Percentiles rank a stretch among this genome's conserved stretches.
Conservation (phyloP, 2,329 filamentous ascomycete species). For the Sclerotinia nivalis region DNA sequence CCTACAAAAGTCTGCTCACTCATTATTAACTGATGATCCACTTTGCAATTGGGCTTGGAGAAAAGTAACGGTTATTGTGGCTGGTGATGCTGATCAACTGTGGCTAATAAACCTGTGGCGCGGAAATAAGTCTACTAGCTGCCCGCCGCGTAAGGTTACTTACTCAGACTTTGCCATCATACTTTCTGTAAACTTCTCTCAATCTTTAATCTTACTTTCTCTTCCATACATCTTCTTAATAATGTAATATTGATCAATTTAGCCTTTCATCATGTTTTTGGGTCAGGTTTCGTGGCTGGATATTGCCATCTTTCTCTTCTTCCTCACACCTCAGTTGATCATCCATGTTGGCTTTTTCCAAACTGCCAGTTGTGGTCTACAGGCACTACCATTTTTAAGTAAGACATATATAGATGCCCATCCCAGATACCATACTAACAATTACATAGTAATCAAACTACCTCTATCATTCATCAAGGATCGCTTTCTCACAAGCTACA, state of each 20-base stretch:
- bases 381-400: constrained; percentile 71
- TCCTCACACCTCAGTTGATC: constrained; percentile 71
- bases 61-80: not conserved
- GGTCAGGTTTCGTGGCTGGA: constrained; percentile 74
- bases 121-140: not conserved
- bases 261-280: constrained; percentile 61
- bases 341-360: constrained; percentile 63
- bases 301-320: constrained; percentile 70
- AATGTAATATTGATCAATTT: not conserved
- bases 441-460: constrained; percentile 54
- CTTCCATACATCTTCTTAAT: not conserved
- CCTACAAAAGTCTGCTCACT: not conserved
- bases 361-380: constrained; percentile 58
- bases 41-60: too few species aligned
- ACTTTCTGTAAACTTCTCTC: not conserved
- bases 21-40: not conserved
- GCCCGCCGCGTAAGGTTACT: not conserved
- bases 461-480: constrained; percentile 61
- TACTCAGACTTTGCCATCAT: not conserved
- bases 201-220: not conserved
- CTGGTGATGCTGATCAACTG: not conserved
- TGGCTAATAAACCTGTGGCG: too few species aligned
- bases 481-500: constrained; percentile 51
- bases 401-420: constrained; percentile 31
- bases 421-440: constrained; percentile 23